phyloP scores from a whole-genome alignment of 192 early-diverging fungal genomes.

The Obelidium mucronatum region DNA sequence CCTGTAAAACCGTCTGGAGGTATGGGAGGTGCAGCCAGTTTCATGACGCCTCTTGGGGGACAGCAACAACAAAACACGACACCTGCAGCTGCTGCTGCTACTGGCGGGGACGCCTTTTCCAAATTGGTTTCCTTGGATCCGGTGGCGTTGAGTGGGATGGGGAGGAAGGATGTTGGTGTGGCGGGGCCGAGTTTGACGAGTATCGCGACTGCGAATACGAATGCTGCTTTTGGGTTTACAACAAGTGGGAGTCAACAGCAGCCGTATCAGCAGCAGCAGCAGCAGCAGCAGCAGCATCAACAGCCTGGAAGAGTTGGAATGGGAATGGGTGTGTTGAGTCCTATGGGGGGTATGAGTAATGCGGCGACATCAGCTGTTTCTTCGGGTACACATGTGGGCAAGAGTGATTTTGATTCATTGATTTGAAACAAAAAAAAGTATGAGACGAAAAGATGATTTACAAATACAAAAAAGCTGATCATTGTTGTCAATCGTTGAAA shows the following conservation, averaged over 20 bases:
- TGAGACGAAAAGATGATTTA: no score
- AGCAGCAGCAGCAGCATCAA: background rate
- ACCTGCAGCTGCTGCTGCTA: background rate
- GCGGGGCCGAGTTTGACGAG: constrained; percentile 3
- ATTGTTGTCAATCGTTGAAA: no score
- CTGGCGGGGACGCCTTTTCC: constrained; percentile 42
- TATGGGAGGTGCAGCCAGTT: no score
- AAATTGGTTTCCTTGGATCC: constrained; percentile 58
- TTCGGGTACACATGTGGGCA: background rate
- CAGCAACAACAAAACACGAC: no score
- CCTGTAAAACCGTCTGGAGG: no score
- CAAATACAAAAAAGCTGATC: no score
- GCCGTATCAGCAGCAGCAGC: background rate
- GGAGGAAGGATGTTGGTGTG: constrained; percentile 34
- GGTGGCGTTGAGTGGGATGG: constrained; percentile 38
- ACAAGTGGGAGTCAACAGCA: background rate
- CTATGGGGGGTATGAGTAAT: background rate
- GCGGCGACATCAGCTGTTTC: background rate
- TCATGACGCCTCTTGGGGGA: no score
- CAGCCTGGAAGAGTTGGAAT: background rate
- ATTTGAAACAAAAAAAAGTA: constrained; percentile 7
- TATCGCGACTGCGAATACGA: background rate
- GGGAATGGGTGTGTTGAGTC: background rate
- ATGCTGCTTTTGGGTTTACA: background rate
- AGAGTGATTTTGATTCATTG: constrained; percentile 18